Percentiles rank a stretch among this genome's conserved stretches.
phyloP scores from a whole-genome alignment of 148 eudicot species.

The Rhododendron molle region DNA sequence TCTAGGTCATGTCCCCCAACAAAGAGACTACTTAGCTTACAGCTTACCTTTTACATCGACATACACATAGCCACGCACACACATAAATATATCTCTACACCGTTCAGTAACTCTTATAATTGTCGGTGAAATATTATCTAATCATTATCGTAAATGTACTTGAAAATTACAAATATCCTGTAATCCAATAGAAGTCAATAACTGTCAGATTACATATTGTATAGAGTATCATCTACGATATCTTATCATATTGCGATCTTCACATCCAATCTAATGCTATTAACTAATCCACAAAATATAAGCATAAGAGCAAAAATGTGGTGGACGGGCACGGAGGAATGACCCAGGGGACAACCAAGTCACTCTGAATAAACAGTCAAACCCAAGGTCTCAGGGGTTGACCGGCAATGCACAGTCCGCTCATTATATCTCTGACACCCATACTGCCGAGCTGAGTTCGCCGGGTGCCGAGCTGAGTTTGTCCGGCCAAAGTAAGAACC shows the following conservation, averaged over 20 bases:
- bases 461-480: no score
- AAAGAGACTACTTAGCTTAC: not conserved
- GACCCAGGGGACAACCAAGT: no score
- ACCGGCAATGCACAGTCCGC: no score
- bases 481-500: no score
- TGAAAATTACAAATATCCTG: not conserved
- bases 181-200: not conserved
- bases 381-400: no score
- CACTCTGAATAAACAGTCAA: no score
- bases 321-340: no score
- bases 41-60: not conserved
- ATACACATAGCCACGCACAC: not conserved
- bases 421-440: no score
- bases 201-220: not conserved
- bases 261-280: no score
- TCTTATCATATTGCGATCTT: not conserved
- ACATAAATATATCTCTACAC: not conserved
- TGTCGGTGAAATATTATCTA: not conserved
- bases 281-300: no score
- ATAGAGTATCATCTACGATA: not conserved
- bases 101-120: not conserved
- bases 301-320: no score
- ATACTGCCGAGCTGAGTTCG: no score
- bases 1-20: not conserved
- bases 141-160: not conserved